phyloP scores from a whole-genome alignment of 1,139 yeast genomes.

The Scheffersomyces stambukii region DNA sequence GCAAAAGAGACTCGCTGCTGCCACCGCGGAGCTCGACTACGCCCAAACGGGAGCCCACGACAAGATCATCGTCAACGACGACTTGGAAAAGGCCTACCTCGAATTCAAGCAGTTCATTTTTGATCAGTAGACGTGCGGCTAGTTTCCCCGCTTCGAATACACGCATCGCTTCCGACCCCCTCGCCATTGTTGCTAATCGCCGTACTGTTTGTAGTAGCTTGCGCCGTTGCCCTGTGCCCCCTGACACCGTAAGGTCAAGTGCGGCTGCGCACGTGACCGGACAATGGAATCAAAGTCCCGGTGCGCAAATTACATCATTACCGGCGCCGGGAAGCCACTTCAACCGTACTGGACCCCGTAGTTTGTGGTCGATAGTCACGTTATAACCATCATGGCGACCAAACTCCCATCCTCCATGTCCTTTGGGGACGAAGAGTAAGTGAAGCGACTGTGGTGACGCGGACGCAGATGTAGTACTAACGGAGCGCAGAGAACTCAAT shows the following conservation, averaged over 20 bases:
- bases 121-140: slow-evolving; percentile 15
- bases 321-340: no score
- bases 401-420: slow-evolving; percentile 21
- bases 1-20: slow-evolving; percentile 80
- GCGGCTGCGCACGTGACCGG: no score
- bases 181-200: no score
- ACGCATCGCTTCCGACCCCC: not conserved
- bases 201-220: no score
- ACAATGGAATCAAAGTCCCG: no score
- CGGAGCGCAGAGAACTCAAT: slow-evolving; percentile 24
- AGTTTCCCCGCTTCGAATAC: not conserved
- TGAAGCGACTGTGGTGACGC: slow-evolving; percentile 1
- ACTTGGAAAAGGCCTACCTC: slow-evolving; percentile 79
- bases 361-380: no score
- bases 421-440: slow-evolving; percentile 26
- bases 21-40: slow-evolving; percentile 82
- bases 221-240: no score
- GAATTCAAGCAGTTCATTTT: slow-evolving; percentile 77
- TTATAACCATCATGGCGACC: slow-evolving; percentile 11
- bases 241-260: no score
- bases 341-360: no score
- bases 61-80: slow-evolving; percentile 81
- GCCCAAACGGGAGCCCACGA: slow-evolving; percentile 92
- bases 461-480: slow-evolving; percentile 1
- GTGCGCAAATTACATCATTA: no score